Evolutionary conservation across 2,329 filamentous ascomycete genomes (phyloP), one percentile per base, ranked within the genome.

Genomic region (Exophiala sideris): DNA sequence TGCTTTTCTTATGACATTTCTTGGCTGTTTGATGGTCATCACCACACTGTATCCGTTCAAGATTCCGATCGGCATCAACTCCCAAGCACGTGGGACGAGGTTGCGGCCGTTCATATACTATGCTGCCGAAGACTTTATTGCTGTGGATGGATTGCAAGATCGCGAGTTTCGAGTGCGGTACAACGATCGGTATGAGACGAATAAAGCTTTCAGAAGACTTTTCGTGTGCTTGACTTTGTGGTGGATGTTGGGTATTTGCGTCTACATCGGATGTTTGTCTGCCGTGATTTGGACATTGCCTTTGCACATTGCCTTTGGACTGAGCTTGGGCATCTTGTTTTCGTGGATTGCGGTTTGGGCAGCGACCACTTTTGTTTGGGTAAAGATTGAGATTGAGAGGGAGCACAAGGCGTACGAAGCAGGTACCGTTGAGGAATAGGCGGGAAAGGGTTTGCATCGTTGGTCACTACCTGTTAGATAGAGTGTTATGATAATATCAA

Each of bases 31-130:
- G 14, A 58, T 58, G 56, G 44, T 54, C 40, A 41, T 56, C 48
- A 56, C 56, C 10, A 54, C 53, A 14, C 14, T 50, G 24, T 46
- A 45, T 36, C 55, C 55, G 9, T 46, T 50, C 46, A 58, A 54
- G 11, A 50, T 58, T n/a, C 56, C 56, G 29, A 56, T 58, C 21
- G 52, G 55, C 20, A 56, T 58, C 48, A 58, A 58, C 11, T 55
- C 47, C 34, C 56, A 56, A n/a, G 18, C 52, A 9, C 52, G 56
- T 9, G 56, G 56, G 10, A 51, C 52, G 12, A 46, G 53, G 16
- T 44, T 56, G 38, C 46, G 56, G n/a, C 56, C 56, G 2, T 58
- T 56, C 45, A 58, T 58, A 29, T 58, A 58, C 45, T 58, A 58
- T 12, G 56, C 56, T 16, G 52, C 56, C 41, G 52, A 58, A 40